Evolutionary conservation across 2,329 filamentous ascomycete species (phyloP).

Genomic region (Xylaria sp.): DNA sequence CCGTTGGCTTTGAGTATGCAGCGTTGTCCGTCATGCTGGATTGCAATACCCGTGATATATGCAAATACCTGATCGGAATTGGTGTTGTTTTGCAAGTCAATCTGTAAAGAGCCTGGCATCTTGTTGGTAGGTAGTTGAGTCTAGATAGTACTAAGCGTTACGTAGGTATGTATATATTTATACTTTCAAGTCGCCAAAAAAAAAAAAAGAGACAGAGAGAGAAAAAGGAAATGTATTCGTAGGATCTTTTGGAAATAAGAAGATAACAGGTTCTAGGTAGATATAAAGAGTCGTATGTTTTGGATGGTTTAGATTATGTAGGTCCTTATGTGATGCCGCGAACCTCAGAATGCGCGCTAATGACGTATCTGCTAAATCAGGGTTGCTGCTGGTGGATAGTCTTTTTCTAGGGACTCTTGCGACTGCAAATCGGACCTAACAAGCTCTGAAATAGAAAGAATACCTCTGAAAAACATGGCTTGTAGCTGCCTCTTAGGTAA

Average conservation of each 20-base stretch:
- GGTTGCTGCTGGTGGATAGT: conserved; percentile 3
- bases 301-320: background rate
- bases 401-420: background rate
- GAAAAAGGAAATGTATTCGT: no score
- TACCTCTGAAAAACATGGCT: background rate
- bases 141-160: background rate
- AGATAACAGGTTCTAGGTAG: conserved; percentile 1
- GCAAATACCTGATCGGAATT: conserved; percentile 66
- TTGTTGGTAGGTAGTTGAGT: conserved; percentile 17
- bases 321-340: background rate
- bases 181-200: background rate
- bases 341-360: conserved; percentile 22
- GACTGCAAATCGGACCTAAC: background rate
- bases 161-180: background rate
- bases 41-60: conserved; percentile 72
- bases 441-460: background rate
- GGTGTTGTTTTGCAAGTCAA: conserved; percentile 68
- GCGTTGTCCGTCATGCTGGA: conserved; percentile 57
- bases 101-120: conserved; percentile 60
- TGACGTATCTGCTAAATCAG: conserved; percentile 31
- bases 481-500: background rate
- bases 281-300: background rate
- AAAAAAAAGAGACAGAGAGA: background rate
- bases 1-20: conserved; percentile 58
- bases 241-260: background rate